Percentiles rank a stretch among this genome's conserved stretches.
Conservation (phyloP, 768 basidiomycete species). For the Termitomyces sp. region DNA sequence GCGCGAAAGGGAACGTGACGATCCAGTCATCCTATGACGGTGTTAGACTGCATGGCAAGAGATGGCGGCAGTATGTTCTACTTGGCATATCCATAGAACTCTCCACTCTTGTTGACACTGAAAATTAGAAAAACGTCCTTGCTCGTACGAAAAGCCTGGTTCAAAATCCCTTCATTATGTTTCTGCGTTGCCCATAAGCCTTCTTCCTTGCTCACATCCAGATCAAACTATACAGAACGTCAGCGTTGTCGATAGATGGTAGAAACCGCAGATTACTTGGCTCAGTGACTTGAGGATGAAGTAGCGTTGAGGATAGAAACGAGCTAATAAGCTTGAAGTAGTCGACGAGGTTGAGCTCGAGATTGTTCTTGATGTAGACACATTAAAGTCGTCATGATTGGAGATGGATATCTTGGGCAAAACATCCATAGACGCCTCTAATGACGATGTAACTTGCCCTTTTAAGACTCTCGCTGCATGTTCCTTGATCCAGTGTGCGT, state of each 20-base stretch:
- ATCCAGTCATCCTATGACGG: constrained; percentile 59
- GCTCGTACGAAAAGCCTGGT: constrained; percentile 90
- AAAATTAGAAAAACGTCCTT: constrained; percentile 87
- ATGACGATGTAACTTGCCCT: constrained; percentile 1
- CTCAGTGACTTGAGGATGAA: constrained; percentile 90
- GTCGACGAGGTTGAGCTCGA: constrained; percentile 76
- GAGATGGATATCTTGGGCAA: neutral
- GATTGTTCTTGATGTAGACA: neutral
- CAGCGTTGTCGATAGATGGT: neutral
- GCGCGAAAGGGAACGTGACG: constrained; percentile 20
- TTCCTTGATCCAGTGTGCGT: constrained; percentile 70
- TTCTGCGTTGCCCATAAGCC: constrained; percentile 90
- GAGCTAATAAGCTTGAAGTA: constrained; percentile 70
- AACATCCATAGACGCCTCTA: constrained; percentile 6
- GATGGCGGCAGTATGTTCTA: constrained; percentile 24
- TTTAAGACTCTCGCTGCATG: constrained; percentile 21
- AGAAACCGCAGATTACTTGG: constrained; percentile 41
- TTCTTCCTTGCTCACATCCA: constrained; percentile 73
- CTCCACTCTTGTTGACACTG: constrained; percentile 89
- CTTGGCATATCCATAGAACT: constrained; percentile 92
- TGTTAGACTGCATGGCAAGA: neutral
- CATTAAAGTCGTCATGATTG: neutral
- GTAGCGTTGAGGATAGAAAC: constrained; percentile 80
- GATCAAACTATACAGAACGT: constrained; percentile 46
- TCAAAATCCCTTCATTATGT: constrained; percentile 87